Base-by-base conservation (phyloP, 345 rosid genomes). In the Physaria fendleri region DNA sequence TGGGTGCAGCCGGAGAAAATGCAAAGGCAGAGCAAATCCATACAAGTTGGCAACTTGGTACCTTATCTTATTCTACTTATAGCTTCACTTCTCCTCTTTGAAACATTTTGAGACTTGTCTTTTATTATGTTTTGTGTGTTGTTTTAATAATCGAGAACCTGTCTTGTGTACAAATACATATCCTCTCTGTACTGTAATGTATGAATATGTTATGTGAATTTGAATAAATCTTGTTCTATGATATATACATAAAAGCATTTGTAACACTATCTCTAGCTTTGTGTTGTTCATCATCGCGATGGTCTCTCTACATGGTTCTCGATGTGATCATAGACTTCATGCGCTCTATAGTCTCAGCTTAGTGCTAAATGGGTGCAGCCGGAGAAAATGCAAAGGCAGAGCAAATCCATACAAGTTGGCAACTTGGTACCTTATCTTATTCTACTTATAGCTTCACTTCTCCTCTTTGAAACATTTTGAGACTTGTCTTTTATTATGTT, bases 341-440 rank as follows among this genome's bases (percentile, higher is more conserved):
- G n/a, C n/a, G n/a, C n/a, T n/a, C n/a, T n/a, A n/a, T n/a, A n/a
- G n/a, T n/a, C n/a, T n/a, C n/a, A n/a, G n/a, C n/a, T n/a, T n/a
- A n/a, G n/a, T n/a, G n/a, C n/a, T n/a, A n/a, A 1, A 71, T 93
- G 75, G 97, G 99, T 10, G 97, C 96, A 6, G 92, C 95, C 0
- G 97, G 90, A 22, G 85, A 60, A 39, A 54, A 72, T 53, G 64
- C 90, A 10, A 78, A 81, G 67, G 88, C 90, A 6, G 79, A 79
- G 72, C 90, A 82, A 42, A 67, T 89, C 24, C 99, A 89, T 62
- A 75, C 73, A 14, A 93, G 99, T 53, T 93, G 97, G 99, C 68
- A 66, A 15, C 62, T 69, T 23, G 90, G 90, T 43, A 45, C 82
- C 18, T 59, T 88, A 51, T 93, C 97, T 14, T 93, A 84, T 72